These are phyloP conservation scores for Cryptococcus sp. DNA, from an alignment of 1,284 basidiomycete genomes.

Conservation along the genomic window DNA sequence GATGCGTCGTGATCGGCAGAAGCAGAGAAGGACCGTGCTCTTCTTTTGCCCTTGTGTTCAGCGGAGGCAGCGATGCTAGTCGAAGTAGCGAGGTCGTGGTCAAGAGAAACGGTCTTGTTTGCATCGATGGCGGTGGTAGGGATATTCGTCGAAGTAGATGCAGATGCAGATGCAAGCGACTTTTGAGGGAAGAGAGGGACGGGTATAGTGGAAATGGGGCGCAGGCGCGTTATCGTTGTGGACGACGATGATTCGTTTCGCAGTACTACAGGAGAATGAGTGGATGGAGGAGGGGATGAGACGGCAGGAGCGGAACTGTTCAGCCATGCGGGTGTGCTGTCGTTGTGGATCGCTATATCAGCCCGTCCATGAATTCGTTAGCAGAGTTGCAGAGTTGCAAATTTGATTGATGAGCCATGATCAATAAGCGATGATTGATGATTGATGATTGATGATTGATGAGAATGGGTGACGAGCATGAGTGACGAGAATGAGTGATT, in stretches of 20 bases:
- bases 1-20: too few relatives aligned
- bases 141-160: background rate
- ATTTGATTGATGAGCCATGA: too few relatives aligned
- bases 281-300: slow-evolving; percentile 4
- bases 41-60: too few relatives aligned
- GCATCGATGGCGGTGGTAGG: too few relatives aligned
- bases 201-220: too few relatives aligned
- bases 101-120: too few relatives aligned
- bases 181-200: background rate
- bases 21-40: too few relatives aligned
- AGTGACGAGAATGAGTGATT: background rate
- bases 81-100: too few relatives aligned
- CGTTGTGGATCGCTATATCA: background rate
- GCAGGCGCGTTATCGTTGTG: background rate
- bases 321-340: slow-evolving; percentile 3
- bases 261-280: too few relatives aligned
- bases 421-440: background rate
- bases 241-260: background rate
- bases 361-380: too few relatives aligned
- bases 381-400: too few relatives aligned
- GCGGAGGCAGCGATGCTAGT: too few relatives aligned
- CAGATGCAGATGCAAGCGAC: background rate
- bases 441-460: background rate
- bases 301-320: slow-evolving; percentile 8
- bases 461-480: background rate